These are phyloP conservation scores for Solidago caesia DNA, from an alignment of 129 eudicot genomes.

Conservation along the genomic window DNA sequence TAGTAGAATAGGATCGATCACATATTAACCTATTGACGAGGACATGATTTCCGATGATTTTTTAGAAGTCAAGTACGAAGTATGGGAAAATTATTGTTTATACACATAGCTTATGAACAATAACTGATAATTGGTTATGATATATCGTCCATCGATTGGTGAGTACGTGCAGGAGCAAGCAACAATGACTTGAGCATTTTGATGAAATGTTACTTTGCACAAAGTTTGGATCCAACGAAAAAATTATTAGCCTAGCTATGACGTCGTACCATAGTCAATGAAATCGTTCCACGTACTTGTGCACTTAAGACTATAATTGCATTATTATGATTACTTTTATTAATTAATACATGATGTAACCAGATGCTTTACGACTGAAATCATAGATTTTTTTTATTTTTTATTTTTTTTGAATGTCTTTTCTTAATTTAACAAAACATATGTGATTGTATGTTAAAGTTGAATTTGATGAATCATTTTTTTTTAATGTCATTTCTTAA, in stretches of 20 bases:
- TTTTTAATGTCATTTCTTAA: too few relatives aligned
- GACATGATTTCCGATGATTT: too few relatives aligned
- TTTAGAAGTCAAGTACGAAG: neutral
- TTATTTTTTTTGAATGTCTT: too few relatives aligned
- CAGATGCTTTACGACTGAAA: neutral
- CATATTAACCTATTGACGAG: too few relatives aligned
- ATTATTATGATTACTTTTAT: neutral
- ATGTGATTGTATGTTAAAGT: neutral
- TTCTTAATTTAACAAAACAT: neutral
- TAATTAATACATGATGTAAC: neutral
- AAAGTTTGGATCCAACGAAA: slow-evolving; percentile 1
- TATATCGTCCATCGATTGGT: neutral
- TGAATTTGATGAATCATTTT: too few relatives aligned
- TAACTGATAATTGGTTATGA: neutral
- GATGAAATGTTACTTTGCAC: neutral
- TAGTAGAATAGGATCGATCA: neutral
- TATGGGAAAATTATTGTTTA: neutral
- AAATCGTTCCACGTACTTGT: slow-evolving; percentile 12
- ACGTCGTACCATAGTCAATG: slow-evolving; percentile 4
- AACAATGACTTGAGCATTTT: neutral
- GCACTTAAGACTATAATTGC: slow-evolving; percentile 20
- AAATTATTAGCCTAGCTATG: slow-evolving; percentile 1
- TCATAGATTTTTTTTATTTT: neutral
- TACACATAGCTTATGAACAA: neutral
- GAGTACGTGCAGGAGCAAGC: neutral